Conservation (phyloP, 1,284 basidiomycete genomes). For the Cutaneotrichosporon spelunceum region DNA sequence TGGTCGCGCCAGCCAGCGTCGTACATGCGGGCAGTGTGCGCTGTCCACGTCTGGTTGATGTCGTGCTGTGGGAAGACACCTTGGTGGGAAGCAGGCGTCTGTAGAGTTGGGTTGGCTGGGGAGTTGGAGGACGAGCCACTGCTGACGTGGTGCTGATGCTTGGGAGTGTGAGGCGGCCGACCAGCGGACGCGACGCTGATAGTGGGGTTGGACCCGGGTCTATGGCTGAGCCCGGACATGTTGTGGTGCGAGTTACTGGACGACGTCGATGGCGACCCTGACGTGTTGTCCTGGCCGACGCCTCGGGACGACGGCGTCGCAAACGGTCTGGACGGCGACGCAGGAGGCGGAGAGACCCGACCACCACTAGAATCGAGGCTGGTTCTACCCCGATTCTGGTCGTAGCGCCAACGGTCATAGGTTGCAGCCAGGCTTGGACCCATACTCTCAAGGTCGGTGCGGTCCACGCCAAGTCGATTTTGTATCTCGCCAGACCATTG, state of each 20-base stretch:
- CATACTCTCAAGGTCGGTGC: slow-evolving; percentile 36
- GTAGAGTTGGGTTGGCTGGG: slow-evolving; percentile 19
- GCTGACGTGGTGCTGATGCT: slow-evolving; percentile 12
- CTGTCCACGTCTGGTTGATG: slow-evolving; percentile 10
- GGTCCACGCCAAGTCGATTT: slow-evolving; percentile 29
- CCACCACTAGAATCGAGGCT: slow-evolving; percentile 2
- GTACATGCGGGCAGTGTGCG: slow-evolving; percentile 13
- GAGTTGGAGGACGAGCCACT: slow-evolving; percentile 15
- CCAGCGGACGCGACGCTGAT: slow-evolving; percentile 4
- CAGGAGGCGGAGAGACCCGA: neutral
- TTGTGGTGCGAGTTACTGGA: slow-evolving; percentile 5
- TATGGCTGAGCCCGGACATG: slow-evolving; percentile 1
- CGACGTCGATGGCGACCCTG: slow-evolving; percentile 6
- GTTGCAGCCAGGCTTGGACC: slow-evolving; percentile 28
- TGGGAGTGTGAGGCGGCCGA: slow-evolving; percentile 12
- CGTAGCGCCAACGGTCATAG: slow-evolving; percentile 28
- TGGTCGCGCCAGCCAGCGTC: slow-evolving; percentile 12
- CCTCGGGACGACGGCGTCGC: slow-evolving; percentile 5
- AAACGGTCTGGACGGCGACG: slow-evolving; percentile 9
- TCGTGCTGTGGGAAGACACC: slow-evolving; percentile 10
- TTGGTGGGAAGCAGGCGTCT: slow-evolving; percentile 19
- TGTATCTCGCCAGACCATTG: slow-evolving; percentile 22
- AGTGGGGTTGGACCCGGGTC: neutral
- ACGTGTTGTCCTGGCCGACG: neutral
- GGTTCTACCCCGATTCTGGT: slow-evolving; percentile 7